These are phyloP conservation scores for Fusarium albidum DNA, from an alignment of 2,329 filamentous ascomycete species.

Conservation along the genomic window DNA sequence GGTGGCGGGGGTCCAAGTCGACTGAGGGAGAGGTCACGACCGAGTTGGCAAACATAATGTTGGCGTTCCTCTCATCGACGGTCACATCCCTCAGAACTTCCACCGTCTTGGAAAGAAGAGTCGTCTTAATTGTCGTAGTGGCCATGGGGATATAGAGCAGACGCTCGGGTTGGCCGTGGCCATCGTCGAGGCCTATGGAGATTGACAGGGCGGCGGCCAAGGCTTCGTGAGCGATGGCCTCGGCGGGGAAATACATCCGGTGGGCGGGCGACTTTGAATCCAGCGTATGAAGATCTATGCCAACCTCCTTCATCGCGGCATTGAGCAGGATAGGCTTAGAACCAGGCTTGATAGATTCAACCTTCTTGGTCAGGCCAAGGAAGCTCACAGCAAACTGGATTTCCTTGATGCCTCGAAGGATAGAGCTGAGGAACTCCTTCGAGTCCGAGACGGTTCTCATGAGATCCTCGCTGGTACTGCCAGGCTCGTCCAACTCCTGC, in stretches of 20 bases:
- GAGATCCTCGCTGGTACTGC: constrained; percentile 71
- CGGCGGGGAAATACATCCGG: constrained; percentile 95
- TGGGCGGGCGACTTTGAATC: constrained; percentile 94
- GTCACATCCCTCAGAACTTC: constrained; percentile 77
- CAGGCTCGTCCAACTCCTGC: constrained; percentile 75
- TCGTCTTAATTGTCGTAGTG: constrained; percentile 93
- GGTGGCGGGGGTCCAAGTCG: constrained; percentile 89
- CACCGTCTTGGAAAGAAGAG: constrained; percentile 91
- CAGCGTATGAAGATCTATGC: constrained; percentile 88
- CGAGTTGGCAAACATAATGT: constrained; percentile 95
- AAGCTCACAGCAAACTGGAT: constrained; percentile 95
- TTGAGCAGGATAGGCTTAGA: constrained; percentile 82
- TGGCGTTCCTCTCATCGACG: constrained; percentile 86
- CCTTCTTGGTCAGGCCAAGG: constrained; percentile 82
- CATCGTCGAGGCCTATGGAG: constrained; percentile 89
- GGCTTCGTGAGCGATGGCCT: constrained; percentile 94
- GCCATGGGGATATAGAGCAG: constrained; percentile 97
- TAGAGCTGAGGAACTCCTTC: constrained; percentile 89
- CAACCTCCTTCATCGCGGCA: constrained; percentile 94
- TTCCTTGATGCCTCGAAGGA: constrained; percentile 92
- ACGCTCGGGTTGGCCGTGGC: constrained; percentile 84
- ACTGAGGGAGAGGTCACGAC: constrained; percentile 96
- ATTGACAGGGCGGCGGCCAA: constrained; percentile 91
- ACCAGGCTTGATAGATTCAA: constrained; percentile 72
- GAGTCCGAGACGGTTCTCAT: constrained; percentile 89